Percentiles rank a stretch among this genome's conserved stretches.
phyloP scores from a whole-genome alignment of 1,284 basidiomycete genomes.

The Jaminaea rosea region DNA sequence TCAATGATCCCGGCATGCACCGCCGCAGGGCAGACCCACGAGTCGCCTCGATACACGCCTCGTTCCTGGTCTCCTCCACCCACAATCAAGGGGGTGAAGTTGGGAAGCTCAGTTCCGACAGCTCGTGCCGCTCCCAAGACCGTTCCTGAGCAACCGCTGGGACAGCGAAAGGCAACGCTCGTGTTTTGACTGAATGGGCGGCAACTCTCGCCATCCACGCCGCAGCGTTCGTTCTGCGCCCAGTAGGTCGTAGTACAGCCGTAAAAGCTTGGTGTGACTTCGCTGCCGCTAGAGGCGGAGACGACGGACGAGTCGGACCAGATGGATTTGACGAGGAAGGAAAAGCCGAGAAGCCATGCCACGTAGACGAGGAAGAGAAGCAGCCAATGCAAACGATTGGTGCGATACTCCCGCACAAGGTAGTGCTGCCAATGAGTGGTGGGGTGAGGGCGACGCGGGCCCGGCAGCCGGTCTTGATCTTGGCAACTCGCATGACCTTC shows the following conservation, averaged over 20 bases:
- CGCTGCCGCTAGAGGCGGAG: conserved; percentile 4
- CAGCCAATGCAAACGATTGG: conserved; percentile 33
- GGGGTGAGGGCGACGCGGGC: neutral
- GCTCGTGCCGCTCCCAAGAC: conserved; percentile 66
- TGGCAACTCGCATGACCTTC: neutral
- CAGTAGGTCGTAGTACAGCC: conserved; percentile 43
- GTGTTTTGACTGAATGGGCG: conserved; percentile 57
- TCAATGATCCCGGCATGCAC: conserved; percentile 61
- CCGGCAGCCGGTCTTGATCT: neutral
- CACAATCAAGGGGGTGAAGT: conserved; percentile 66
- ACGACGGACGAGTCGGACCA: conserved; percentile 30
- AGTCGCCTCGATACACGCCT: conserved; percentile 68
- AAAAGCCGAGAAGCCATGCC: conserved; percentile 36
- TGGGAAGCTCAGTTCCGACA: conserved; percentile 61
- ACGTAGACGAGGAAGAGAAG: conserved; percentile 21
- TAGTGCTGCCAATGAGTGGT: conserved; percentile 8
- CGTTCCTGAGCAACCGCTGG: conserved; percentile 61
- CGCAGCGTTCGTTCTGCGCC: conserved; percentile 53
- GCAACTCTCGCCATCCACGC: conserved; percentile 63
- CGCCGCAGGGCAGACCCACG: conserved; percentile 77
- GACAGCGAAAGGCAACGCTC: conserved; percentile 66
- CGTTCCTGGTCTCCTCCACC: conserved; percentile 53
- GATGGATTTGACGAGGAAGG: conserved; percentile 19
- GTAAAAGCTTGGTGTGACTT: conserved; percentile 14
- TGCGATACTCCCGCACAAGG: conserved; percentile 13